Evolutionary conservation across 2,329 filamentous ascomycete species (phyloP), one percentile per base, ranked within the genome.

Genomic region (Sporothrix humicola): DNA sequence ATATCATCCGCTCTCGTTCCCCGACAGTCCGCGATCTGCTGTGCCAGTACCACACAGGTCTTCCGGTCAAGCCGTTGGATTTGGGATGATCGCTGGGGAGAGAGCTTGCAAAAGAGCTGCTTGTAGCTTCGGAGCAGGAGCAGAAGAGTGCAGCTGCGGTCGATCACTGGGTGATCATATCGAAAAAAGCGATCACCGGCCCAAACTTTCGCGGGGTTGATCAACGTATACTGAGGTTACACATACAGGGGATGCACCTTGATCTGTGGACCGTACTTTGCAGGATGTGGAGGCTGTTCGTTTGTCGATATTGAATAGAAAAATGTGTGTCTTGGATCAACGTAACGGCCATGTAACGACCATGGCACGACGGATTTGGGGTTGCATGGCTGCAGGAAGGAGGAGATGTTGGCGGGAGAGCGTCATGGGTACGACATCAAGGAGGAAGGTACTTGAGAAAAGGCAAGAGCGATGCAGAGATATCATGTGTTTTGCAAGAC

Each of bases 121-220:
- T 9, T 37, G 31, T 37, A 37, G 17, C 58, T 15, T 50, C 63
- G 44, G 46, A 50, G 48, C 13, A 42, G 48, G 15, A 46, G 6
- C 37, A 15, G 59, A 42, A 23, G 15, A 42, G 31, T 42, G 31
- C 20, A 42, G 48, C 66, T 37, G 48, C 26, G 31, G 48, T 20
- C 15, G 26, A 69, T 54, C 48, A 69, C 26, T 54, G 48, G 66
- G 26, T 42, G 66, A 69, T 54, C 48, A 42, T 69, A 48, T 48
- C 66, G 66, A 54, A 54, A 52, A 69, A 13, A 6, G n/a, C 6
- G 42, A 48, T 17, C 42, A 9, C 20, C 66, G 31, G 26, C 46
- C 15, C 23, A 37, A 23, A 52, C 46, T n/a, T 23, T 50, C 23
- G 44, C 65, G 65, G 65, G 44, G 44, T 68, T 12, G 65, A 52